phyloP scores from a whole-genome alignment of 2,329 filamentous ascomycete genomes.

The Mariannaea sp. region DNA sequence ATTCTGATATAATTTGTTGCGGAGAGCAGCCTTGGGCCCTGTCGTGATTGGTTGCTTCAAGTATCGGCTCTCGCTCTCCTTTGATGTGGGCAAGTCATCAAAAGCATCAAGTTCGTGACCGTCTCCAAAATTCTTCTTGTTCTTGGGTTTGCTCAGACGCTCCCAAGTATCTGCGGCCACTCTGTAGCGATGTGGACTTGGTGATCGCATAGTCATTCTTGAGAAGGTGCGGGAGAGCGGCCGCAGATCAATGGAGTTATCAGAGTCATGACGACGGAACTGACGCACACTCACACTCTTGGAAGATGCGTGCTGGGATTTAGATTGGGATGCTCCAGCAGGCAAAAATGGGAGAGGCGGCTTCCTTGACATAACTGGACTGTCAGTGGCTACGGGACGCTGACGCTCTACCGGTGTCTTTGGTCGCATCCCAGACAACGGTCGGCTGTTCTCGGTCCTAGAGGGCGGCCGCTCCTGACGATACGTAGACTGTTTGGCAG shows the following conservation, averaged over 20 bases:
- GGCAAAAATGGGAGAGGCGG: slow-evolving; percentile 77
- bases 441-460: slow-evolving; percentile 57
- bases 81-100: slow-evolving; percentile 91
- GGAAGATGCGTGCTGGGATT: slow-evolving; percentile 77
- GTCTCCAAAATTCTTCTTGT: slow-evolving; percentile 73
- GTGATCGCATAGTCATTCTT: slow-evolving; percentile 62
- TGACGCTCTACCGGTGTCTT: slow-evolving; percentile 73
- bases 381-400: slow-evolving; percentile 54
- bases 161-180: slow-evolving; percentile 60
- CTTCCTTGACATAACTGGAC: slow-evolving; percentile 59
- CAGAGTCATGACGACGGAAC: slow-evolving; percentile 83
- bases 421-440: slow-evolving; percentile 60
- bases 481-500: slow-evolving; percentile 53
- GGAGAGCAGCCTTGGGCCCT: slow-evolving; percentile 66
- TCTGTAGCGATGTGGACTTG: slow-evolving; percentile 59
- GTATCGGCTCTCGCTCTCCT: slow-evolving; percentile 78
- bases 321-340: slow-evolving; percentile 71
- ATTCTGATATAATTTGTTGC: slow-evolving; percentile 62
- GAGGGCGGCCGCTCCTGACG: slow-evolving; percentile 64
- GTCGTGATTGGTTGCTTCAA: slow-evolving; percentile 76
- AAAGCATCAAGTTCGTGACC: slow-evolving; percentile 91
- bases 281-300: slow-evolving; percentile 69
- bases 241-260: slow-evolving; percentile 64
- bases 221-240: slow-evolving; percentile 63
- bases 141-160: slow-evolving; percentile 71